These are phyloP conservation scores for Fonsecaea pedrosoi DNA, from an alignment of 2,329 filamentous ascomycete species.

Conservation along the genomic window DNA sequence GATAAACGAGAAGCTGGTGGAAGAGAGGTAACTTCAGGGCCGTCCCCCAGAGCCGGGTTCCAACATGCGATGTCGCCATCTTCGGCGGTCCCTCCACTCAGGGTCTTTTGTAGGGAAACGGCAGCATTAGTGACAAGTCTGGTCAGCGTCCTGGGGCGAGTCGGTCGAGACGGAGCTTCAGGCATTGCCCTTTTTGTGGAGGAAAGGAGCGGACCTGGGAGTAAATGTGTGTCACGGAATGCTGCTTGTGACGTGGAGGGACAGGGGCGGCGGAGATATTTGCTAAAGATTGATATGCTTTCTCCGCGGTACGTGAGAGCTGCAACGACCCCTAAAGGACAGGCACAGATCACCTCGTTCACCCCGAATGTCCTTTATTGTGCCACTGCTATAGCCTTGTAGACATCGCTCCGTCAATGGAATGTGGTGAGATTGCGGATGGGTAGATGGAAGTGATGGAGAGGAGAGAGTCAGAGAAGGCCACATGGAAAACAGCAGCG, in stretches of 20 bases:
- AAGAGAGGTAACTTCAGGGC: not conserved
- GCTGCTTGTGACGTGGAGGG: conserved; percentile 16
- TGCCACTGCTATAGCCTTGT: not conserved
- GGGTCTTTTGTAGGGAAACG: conserved; percentile 21
- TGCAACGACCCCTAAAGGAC: not conserved
- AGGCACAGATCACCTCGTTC: not conserved
- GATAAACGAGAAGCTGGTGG: conserved; percentile 10
- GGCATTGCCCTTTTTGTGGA: conserved; percentile 7
- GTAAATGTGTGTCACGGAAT: conserved; percentile 23
- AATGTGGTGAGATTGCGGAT: not conserved
- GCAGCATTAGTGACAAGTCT: conserved; percentile 19
- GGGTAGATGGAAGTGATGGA: not conserved
- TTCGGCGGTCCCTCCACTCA: conserved; percentile 12
- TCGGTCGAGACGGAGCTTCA: conserved; percentile 9
- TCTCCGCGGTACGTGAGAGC: conserved; percentile 17
- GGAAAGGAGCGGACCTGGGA: not conserved
- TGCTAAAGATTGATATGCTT: conserved; percentile 2
- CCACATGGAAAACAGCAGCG: not conserved
- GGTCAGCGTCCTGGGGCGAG: conserved; percentile 19
- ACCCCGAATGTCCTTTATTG: not conserved
- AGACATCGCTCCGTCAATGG: not conserved
- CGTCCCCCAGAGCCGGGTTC: conserved; percentile 26
- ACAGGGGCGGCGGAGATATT: conserved; percentile 3
- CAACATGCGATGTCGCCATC: conserved; percentile 25
- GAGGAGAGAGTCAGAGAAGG: not conserved